Evolutionary conservation across 768 basidiomycete species (phyloP).

Genomic region (Calocybe gangraenosa): DNA sequence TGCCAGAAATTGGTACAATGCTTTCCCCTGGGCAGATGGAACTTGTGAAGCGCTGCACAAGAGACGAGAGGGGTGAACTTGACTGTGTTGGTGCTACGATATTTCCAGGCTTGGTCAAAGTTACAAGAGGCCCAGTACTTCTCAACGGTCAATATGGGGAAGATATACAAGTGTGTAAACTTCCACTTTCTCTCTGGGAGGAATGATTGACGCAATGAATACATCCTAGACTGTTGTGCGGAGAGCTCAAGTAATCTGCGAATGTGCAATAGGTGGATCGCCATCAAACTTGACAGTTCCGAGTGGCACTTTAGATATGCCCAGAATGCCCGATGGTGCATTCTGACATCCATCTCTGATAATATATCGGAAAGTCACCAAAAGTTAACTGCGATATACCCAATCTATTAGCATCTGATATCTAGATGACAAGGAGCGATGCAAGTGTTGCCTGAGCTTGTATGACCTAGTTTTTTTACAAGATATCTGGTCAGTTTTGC

Average conservation of each 20-base stretch:
- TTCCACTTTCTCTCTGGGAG: conserved; percentile 5
- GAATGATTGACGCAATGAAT: not conserved
- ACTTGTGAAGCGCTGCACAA: conserved; percentile 77
- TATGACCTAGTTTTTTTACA: conserved; percentile 50
- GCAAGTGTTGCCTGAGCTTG: conserved; percentile 82
- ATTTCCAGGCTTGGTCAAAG: conserved; percentile 86
- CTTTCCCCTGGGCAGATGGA: conserved; percentile 81
- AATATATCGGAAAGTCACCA: not conserved
- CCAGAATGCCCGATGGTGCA: not conserved
- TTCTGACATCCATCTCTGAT: not conserved
- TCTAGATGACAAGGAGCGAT: conserved; percentile 71
- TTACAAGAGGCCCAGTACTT: conserved; percentile 40
- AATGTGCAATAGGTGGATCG: conserved; percentile 61
- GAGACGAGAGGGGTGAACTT: conserved; percentile 65
- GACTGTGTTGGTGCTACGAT: conserved; percentile 82
- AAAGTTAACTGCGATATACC: not conserved
- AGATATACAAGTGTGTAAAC: conserved; percentile 41
- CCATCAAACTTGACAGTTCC: conserved; percentile 15
- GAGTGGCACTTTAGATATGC: conserved; percentile 5
- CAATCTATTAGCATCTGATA: conserved; percentile 20
- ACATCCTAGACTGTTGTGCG: conserved; percentile 59
- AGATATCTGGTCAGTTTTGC: not conserved
- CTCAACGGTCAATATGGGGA: conserved; percentile 36
- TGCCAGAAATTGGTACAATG: conserved; percentile 73
- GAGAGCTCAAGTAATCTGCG: conserved; percentile 83